Percentiles rank a stretch among this genome's conserved stretches.
phyloP scores from a whole-genome alignment of 2,329 filamentous ascomycete species.

The Beauveria bassiana region DNA sequence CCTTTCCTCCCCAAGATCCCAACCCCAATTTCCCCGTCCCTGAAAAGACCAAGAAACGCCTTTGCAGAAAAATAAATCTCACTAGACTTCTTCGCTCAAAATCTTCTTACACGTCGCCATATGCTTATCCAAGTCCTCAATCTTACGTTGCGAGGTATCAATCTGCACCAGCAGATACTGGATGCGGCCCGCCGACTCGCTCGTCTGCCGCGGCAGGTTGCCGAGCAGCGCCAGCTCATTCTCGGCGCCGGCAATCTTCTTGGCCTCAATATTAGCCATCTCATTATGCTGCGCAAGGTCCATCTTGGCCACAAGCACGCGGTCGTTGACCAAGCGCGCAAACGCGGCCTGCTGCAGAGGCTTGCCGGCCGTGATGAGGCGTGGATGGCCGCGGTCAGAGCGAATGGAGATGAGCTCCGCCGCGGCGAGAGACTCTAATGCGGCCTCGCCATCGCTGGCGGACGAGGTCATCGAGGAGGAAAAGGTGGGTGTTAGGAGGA shows the following conservation, averaged over 20 bases:
- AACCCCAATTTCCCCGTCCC: neutral
- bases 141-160: constrained; percentile 63
- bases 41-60: neutral
- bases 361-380: constrained; percentile 69
- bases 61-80: neutral
- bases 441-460: constrained; percentile 58
- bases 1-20: neutral
- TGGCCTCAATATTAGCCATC: constrained; percentile 62
- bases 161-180: constrained; percentile 70
- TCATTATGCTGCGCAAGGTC: constrained; percentile 64
- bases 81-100: constrained; percentile 34
- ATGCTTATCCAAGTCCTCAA: constrained; percentile 66
- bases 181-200: constrained; percentile 58
- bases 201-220: constrained; percentile 60
- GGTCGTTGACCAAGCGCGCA: constrained; percentile 59
- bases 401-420: constrained; percentile 78
- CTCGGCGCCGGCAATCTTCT: constrained; percentile 71
- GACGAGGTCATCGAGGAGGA: constrained; percentile 42
- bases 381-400: constrained; percentile 67
- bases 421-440: constrained; percentile 72
- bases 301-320: constrained; percentile 64
- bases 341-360: constrained; percentile 86
- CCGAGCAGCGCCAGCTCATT: constrained; percentile 66
- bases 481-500: constrained; percentile 71
- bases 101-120: constrained; percentile 66